Conservation (phyloP, 2,329 filamentous ascomycete species). For the Sclerotiophoma versabilis region DNA sequence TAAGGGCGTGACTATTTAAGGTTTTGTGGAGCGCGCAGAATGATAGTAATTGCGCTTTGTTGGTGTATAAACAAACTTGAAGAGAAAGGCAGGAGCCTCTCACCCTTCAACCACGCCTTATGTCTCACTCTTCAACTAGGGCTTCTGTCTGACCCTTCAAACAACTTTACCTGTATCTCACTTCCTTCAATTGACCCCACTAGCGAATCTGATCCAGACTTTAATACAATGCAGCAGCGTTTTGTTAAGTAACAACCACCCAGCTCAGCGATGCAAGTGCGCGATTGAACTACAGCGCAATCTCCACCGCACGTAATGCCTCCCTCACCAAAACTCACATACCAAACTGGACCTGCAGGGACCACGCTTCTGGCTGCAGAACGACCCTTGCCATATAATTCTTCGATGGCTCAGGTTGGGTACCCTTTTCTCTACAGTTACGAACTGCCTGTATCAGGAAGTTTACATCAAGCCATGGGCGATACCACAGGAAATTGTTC, state of each 20-base stretch:
- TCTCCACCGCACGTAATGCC: neutral
- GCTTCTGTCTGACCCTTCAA: too few species aligned
- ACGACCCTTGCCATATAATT: neutral
- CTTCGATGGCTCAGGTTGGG: too few species aligned
- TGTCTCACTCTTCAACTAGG: neutral
- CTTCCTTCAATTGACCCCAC: neutral
- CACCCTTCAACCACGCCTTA: neutral
- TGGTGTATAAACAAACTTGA: neutral
- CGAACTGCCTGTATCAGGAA: neutral
- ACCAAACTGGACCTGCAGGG: neutral
- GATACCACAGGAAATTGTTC: neutral
- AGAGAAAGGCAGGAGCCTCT: neutral
- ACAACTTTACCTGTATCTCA: too few species aligned
- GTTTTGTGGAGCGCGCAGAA: too few species aligned
- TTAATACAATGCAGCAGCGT: neutral
- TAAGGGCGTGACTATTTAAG: too few species aligned
- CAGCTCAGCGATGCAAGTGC: neutral
- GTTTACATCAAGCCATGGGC: neutral
- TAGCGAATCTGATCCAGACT: too few species aligned
- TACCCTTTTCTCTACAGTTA: too few species aligned
- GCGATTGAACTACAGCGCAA: neutral
- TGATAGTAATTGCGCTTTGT: too few species aligned
- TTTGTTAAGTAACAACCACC: too few species aligned
- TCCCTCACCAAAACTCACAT: too few species aligned
- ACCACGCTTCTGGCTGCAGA: neutral